Conservation (phyloP, 202 grass and related monocot genomes). For the Digitaria exilis region DNA sequence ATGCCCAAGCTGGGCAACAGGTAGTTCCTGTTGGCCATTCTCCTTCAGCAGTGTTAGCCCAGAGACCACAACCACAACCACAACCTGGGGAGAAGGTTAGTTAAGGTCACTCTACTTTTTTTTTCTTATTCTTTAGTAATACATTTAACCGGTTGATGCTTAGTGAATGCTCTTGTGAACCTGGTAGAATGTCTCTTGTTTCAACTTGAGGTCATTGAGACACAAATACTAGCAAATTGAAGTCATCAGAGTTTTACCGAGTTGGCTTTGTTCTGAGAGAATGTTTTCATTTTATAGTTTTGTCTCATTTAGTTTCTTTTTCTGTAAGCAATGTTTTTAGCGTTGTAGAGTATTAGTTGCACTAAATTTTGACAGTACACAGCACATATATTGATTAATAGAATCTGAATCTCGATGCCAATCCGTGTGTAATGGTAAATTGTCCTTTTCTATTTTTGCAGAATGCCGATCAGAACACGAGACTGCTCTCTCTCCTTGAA, state of each 20-base stretch:
- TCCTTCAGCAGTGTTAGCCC: conserved; percentile 44
- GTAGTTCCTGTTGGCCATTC: conserved; percentile 40
- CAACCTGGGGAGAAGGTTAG: conserved; percentile 49
- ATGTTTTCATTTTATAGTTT: conserved; percentile 18
- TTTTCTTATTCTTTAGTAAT: conserved; percentile 18
- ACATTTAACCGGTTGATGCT: not conserved
- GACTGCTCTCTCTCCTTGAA: conserved; percentile 67
- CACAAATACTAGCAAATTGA: not conserved
- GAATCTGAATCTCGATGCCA: conserved; percentile 24
- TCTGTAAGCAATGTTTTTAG: not conserved
- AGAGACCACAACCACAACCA: conserved; percentile 29
- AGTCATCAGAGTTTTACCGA: not conserved
- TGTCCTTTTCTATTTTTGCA: conserved; percentile 36
- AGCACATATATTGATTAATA: not conserved
- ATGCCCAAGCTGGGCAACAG: conserved; percentile 27
- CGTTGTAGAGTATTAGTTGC: not conserved
- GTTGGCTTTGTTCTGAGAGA: not conserved
- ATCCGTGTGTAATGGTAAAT: conserved; percentile 5
- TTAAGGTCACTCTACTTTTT: conserved; percentile 14
- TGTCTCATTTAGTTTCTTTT: conserved; percentile 11
- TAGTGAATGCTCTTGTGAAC: conserved; percentile 24
- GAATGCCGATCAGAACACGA: conserved; percentile 43
- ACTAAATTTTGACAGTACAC: conserved; percentile 10
- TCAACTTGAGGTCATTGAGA: conserved; percentile 7
- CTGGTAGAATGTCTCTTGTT: conserved; percentile 3